phyloP scores from a whole-genome alignment of 768 basidiomycete genomes.

The Macrolepiota dolichaula region DNA sequence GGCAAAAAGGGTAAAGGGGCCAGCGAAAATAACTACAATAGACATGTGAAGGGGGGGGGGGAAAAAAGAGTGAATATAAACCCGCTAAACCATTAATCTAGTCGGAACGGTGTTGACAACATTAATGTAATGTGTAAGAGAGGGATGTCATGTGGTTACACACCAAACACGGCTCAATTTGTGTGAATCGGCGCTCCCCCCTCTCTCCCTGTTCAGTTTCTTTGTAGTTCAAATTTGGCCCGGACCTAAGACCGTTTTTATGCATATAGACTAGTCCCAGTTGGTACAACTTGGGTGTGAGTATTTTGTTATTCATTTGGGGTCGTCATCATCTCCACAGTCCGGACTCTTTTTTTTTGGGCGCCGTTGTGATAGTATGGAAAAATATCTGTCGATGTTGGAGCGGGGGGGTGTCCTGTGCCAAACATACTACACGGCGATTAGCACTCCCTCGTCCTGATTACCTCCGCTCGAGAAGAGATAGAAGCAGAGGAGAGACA shows the following conservation, averaged over 20 bases:
- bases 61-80: too few species aligned
- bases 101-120: background rate
- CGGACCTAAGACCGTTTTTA: background rate
- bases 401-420: background rate
- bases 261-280: background rate
- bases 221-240: background rate
- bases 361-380: background rate
- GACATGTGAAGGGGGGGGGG: background rate
- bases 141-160: background rate
- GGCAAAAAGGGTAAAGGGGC: background rate
- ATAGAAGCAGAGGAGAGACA: background rate
- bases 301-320: background rate
- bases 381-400: background rate
- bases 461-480: background rate
- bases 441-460: background rate
- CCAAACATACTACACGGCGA: background rate
- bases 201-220: too few species aligned
- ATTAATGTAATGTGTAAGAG: background rate
- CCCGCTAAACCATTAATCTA: background rate
- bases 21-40: background rate
- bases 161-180: background rate
- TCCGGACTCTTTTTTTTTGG: background rate
- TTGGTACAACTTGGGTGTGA: background rate
- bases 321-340: background rate
- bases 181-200: background rate